phyloP scores from a whole-genome alignment of 352 stramenopile genomes.

The Phytophthora multivora region DNA sequence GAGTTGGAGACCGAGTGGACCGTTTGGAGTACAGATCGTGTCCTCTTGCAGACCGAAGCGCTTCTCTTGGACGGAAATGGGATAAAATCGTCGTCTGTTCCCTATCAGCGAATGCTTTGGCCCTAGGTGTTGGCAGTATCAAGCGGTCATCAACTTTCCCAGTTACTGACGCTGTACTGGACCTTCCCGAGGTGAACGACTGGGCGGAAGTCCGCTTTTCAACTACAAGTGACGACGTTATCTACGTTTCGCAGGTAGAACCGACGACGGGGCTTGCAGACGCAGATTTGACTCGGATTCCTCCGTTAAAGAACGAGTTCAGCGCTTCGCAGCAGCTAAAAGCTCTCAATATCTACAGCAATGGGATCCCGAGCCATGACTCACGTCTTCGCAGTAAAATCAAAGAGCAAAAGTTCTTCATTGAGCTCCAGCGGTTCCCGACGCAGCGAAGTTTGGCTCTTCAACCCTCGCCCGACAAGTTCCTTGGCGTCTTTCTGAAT shows the following conservation, averaged over 20 bases:
- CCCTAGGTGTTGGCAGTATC: slow-evolving; percentile 50
- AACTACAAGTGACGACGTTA: slow-evolving; percentile 33
- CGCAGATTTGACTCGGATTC: neutral
- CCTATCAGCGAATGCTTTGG: slow-evolving; percentile 47
- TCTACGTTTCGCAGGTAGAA: slow-evolving; percentile 64
- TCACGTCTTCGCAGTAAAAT: slow-evolving; percentile 17
- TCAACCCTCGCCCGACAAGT: slow-evolving; percentile 22
- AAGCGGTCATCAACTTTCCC: slow-evolving; percentile 48
- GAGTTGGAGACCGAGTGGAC: slow-evolving; percentile 53
- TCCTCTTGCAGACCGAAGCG: slow-evolving; percentile 36
- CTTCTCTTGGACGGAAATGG: slow-evolving; percentile 39
- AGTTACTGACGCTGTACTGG: slow-evolving; percentile 51
- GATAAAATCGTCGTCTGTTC: slow-evolving; percentile 60
- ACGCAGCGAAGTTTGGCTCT: slow-evolving; percentile 36
- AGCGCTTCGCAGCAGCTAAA: slow-evolving; percentile 45
- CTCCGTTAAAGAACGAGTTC: slow-evolving; percentile 41
- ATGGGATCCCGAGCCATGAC: slow-evolving; percentile 57
- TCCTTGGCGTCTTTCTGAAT: slow-evolving; percentile 65
- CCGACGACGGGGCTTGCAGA: slow-evolving; percentile 30
- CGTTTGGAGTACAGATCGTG: slow-evolving; percentile 67
- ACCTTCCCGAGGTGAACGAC: slow-evolving; percentile 64
- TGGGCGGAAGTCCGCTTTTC: slow-evolving; percentile 64
- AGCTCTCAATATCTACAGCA: slow-evolving; percentile 62
- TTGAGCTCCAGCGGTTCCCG: slow-evolving; percentile 63
- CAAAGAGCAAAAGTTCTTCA: slow-evolving; percentile 56